Evolutionary conservation across 1,284 basidiomycete species (phyloP), one percentile per base, ranked within the genome.

Genomic region (Cutaneotrichosporon arboriforme): DNA sequence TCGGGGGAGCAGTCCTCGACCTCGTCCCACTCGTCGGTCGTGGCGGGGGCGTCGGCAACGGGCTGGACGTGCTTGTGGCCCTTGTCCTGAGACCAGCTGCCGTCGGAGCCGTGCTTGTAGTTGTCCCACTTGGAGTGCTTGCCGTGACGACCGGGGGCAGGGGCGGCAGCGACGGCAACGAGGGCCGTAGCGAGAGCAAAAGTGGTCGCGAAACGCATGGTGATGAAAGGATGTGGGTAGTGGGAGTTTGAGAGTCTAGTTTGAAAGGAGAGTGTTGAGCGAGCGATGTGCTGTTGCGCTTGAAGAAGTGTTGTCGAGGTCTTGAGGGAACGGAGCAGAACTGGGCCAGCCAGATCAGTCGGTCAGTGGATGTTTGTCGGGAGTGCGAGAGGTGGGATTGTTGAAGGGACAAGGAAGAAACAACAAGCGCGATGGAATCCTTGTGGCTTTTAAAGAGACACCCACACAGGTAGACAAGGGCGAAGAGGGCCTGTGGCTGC

Each of bases 21-120:
- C 43, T 45, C 43, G n/a, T 45, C 43, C 43, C 31, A 35, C n/a
- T 45, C 43, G 33, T 45, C 43, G 8, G 23, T 14, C 13, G 18
- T 35, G 12, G 42, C 31, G 33, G 43, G 33, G 33, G 43, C 43
- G 18, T 45, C 33, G 10, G 17, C 23, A 13, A 18, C 13, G 33
- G 43, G 43, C 46, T 47, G 35, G 22, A 18, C 23, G 35, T 38
- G 35, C 35, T n/a, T 8, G 46, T 37, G 46, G 36, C 36, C 21
- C 20, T 38, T 22, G 36, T 3, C 8, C 35, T 47, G n/a, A n/a
- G n/a, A n/a, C n/a, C n/a, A n/a, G n/a, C n/a, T 38, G 35, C 36
- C 33, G 15, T 38, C 13, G 21, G 18, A 22, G 4, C 36, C 46
- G 46, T 47, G 22, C 46, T 47, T 38, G 46, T 47, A 34, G 42